phyloP scores from a whole-genome alignment of 768 basidiomycete genomes.

The Phlebiopsis gigantea region DNA sequence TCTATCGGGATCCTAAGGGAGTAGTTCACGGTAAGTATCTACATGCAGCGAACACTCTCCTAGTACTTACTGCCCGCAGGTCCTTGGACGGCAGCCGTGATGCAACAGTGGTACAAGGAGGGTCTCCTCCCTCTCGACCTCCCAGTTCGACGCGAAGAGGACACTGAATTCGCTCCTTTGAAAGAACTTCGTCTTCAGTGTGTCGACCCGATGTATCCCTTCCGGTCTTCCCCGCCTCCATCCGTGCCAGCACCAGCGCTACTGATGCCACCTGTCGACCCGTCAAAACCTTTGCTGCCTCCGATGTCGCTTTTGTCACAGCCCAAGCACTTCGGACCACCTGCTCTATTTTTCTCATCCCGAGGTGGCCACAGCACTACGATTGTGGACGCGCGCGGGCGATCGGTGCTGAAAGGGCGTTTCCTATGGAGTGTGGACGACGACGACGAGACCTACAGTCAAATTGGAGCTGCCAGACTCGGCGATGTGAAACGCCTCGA shows the following conservation, averaged over 20 bases:
- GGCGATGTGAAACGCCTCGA: slow-evolving; percentile 83
- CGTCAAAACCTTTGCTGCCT: slow-evolving; percentile 50
- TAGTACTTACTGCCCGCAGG: slow-evolving; percentile 37
- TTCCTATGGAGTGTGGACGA: slow-evolving; percentile 77
- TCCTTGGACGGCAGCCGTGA: slow-evolving; percentile 82
- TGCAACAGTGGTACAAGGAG: slow-evolving; percentile 89
- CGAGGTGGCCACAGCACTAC: slow-evolving; percentile 88
- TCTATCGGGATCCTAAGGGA: slow-evolving; percentile 78
- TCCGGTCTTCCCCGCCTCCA: slow-evolving; percentile 44
- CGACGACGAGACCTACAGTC: slow-evolving; percentile 33
- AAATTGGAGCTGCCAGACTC: slow-evolving; percentile 40
- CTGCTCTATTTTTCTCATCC: slow-evolving; percentile 81
- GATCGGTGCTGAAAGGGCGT: slow-evolving; percentile 77
- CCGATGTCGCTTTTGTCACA: slow-evolving; percentile 77
- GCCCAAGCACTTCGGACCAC: slow-evolving; percentile 80
- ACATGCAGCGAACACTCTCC: not conserved
- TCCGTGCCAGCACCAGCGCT: slow-evolving; percentile 16
- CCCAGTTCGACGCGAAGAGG: slow-evolving; percentile 75
- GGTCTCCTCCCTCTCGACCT: slow-evolving; percentile 77
- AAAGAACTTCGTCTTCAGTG: slow-evolving; percentile 74
- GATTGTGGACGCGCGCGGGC: slow-evolving; percentile 81
- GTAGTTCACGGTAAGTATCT: slow-evolving; percentile 62
- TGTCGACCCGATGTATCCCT: slow-evolving; percentile 78
- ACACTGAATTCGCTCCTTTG: slow-evolving; percentile 58
- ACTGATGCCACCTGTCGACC: slow-evolving; percentile 28